A percentile compares a stretch with the other conserved stretches of the same genome.
These are phyloP conservation scores for Passalora sequoiae DNA, from an alignment of 2,329 filamentous ascomycete genomes.

Conservation along the genomic window DNA sequence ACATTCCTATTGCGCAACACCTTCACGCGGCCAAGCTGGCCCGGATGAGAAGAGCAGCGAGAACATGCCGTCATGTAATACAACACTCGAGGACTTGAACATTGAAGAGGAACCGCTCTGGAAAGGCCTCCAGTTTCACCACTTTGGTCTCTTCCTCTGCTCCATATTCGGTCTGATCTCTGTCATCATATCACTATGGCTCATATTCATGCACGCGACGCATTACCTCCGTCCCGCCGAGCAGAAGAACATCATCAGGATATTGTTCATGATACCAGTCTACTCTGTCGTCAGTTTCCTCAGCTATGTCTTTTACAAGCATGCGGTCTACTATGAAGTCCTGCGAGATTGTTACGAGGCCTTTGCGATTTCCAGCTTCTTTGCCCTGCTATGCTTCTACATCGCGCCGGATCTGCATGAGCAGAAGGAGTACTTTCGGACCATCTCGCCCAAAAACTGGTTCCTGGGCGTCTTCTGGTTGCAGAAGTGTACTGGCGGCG, in stretches of 20 bases:
- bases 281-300: constrained; percentile 72
- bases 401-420: constrained; percentile 69
- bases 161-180: constrained; percentile 51
- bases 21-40: background rate
- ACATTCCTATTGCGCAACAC: constrained; percentile 1
- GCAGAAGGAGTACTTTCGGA: constrained; percentile 76
- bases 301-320: constrained; percentile 66
- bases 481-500: constrained; percentile 63
- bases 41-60: background rate
- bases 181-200: constrained; percentile 46
- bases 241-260: constrained; percentile 72
- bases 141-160: constrained; percentile 51
- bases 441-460: constrained; percentile 65
- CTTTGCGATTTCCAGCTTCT: constrained; percentile 82
- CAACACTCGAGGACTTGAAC: constrained; percentile 44
- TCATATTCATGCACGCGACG: constrained; percentile 54
- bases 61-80: constrained; percentile 41
- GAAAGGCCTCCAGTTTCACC: constrained; percentile 53
- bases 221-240: constrained; percentile 58
- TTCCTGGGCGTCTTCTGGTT: constrained; percentile 68
- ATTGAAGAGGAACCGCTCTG: constrained; percentile 46
- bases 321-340: constrained; percentile 76
- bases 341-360: constrained; percentile 83
- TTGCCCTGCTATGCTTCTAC: constrained; percentile 75
- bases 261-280: constrained; percentile 81